Evolutionary conservation across 495 filamentous ascomycete genomes (phyloP).

Genomic region (Penicillium malachiteum): DNA sequence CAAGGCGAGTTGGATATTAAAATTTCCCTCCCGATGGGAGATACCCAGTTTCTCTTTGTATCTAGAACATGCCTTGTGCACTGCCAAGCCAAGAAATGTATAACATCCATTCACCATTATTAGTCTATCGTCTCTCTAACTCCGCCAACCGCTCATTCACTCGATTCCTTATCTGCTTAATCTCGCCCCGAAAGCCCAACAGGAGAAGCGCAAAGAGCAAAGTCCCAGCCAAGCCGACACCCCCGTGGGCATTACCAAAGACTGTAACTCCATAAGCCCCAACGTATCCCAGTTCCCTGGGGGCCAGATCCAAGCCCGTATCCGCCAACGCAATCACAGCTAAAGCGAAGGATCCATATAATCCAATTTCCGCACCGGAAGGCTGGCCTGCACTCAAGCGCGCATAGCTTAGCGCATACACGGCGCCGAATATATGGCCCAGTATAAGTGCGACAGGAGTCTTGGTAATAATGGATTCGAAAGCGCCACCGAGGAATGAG

Average conservation of each 20-base stretch:
- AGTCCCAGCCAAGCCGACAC: neutral
- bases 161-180: neutral
- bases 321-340: neutral
- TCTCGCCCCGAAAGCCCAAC: conserved; percentile 1
- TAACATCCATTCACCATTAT: neutral
- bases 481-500: neutral
- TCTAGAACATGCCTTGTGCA: too few species aligned
- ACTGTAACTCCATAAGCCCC: neutral
- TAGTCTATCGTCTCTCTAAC: neutral
- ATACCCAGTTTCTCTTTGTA: too few species aligned
- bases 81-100: neutral
- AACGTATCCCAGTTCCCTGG: conserved; percentile 1
- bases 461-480: neutral
- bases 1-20: neutral
- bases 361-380: conserved; percentile 1
- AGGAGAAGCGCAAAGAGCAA: neutral
- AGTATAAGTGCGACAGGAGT: neutral
- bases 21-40: too few species aligned
- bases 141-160: neutral
- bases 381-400: neutral
- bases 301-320: neutral
- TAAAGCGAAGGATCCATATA: neutral
- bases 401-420: neutral
- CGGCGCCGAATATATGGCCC: conserved; percentile 3
- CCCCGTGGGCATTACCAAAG: neutral